Conservation (phyloP, 2,329 filamentous ascomycete species). For the Nigrospora osmanthi region DNA sequence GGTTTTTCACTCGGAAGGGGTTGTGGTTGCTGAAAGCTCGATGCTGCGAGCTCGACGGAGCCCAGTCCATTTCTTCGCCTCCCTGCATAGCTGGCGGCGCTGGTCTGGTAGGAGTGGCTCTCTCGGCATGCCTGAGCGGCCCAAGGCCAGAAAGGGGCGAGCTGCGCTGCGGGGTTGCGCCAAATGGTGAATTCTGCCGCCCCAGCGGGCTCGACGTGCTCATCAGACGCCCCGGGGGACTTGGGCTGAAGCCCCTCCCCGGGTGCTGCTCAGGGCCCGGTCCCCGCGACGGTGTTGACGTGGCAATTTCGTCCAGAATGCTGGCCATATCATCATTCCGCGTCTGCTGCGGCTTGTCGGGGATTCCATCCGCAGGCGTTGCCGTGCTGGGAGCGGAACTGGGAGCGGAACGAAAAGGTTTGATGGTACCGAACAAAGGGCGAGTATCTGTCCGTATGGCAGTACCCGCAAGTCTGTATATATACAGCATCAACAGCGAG, state of each 20-base stretch:
- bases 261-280: not conserved
- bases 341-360: not conserved
- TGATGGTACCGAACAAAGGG: slow-evolving; percentile 33
- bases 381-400: no score
- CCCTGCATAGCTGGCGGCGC: slow-evolving; percentile 19
- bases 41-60: slow-evolving; percentile 49
- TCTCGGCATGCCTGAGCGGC: slow-evolving; percentile 11
- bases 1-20: slow-evolving; percentile 27
- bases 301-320: slow-evolving; percentile 19
- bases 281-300: not conserved
- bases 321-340: slow-evolving; percentile 1
- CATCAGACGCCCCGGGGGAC: not conserved
- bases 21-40: slow-evolving; percentile 44
- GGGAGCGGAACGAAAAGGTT: not conserved
- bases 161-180: slow-evolving; percentile 4
- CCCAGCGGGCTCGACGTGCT: not conserved
- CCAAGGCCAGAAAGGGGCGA: slow-evolving; percentile 8
- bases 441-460: slow-evolving; percentile 49
- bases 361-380: no score
- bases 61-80: slow-evolving; percentile 67
- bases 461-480: slow-evolving; percentile 35
- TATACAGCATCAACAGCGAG: slow-evolving; percentile 41
- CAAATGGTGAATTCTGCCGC: slow-evolving; percentile 4
- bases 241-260: no score
- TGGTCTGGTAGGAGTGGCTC: slow-evolving; percentile 4